phyloP scores from a whole-genome alignment of 2,329 filamentous ascomycete species.

The Arthrinium puccinioides region DNA sequence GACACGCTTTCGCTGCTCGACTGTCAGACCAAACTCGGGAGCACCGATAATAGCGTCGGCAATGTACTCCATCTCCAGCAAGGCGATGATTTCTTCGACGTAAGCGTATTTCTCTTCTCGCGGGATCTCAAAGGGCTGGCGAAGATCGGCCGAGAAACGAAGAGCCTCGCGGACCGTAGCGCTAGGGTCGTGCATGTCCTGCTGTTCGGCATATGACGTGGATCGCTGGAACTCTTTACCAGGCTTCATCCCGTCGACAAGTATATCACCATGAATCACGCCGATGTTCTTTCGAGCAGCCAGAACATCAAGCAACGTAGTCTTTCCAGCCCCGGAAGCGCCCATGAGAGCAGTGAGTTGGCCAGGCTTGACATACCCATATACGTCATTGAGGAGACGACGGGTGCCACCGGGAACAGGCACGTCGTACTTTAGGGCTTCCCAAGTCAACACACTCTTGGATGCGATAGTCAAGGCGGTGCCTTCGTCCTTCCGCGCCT shows the following conservation, averaged over 20 bases:
- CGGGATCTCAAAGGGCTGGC: conserved; percentile 47
- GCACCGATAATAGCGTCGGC: conserved; percentile 52
- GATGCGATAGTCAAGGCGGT: conserved; percentile 51
- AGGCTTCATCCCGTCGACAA: conserved; percentile 49
- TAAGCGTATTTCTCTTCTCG: conserved; percentile 50
- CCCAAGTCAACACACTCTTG: conserved; percentile 73
- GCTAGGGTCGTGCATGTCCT: conserved; percentile 54
- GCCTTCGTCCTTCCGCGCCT: conserved; percentile 35
- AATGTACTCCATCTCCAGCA: conserved; percentile 52
- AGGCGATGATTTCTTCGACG: conserved; percentile 53
- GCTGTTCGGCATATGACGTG: conserved; percentile 56
- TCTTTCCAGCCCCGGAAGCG: conserved; percentile 80
- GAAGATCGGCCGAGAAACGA: conserved; percentile 54
- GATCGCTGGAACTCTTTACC: conserved; percentile 55
- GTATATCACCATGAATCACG: conserved; percentile 48
- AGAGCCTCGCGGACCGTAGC: conserved; percentile 59
- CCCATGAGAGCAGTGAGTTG: conserved; percentile 77
- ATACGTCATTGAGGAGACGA: conserved; percentile 47
- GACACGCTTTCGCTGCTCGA: conserved; percentile 64
- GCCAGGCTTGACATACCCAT: conserved; percentile 69
- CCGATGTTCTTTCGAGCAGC: conserved; percentile 54
- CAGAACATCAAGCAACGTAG: conserved; percentile 73
- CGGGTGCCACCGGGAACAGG: conserved; percentile 50
- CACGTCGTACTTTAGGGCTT: conserved; percentile 73
- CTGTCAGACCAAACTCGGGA: conserved; percentile 62